A percentile compares a stretch with the other conserved stretches of the same genome.
These are phyloP conservation scores for Blastomyces gilchristii DNA, from an alignment of 2,329 filamentous ascomycete species.

Conservation along the genomic window DNA sequence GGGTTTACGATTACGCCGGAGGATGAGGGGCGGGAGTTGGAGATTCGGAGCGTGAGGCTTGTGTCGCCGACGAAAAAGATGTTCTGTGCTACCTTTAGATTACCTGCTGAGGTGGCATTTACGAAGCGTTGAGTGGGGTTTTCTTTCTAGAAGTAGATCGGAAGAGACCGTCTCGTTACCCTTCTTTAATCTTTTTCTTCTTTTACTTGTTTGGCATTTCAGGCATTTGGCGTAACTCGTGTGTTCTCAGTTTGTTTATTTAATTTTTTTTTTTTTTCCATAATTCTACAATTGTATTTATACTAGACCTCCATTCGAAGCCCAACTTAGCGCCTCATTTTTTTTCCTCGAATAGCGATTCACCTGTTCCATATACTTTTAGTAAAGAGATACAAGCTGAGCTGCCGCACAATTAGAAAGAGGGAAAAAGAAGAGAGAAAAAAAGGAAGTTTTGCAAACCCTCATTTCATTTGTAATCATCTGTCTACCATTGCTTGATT, in stretches of 20 bases:
- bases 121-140: conserved; percentile 14
- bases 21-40: conserved; percentile 50
- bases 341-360: not conserved
- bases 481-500: not conserved
- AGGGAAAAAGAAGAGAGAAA: not conserved
- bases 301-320: not conserved
- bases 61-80: conserved; percentile 91
- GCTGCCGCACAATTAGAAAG: not conserved
- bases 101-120: conserved; percentile 78
- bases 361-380: not conserved
- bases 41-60: conserved; percentile 60
- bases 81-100: conserved; percentile 88
- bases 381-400: not conserved
- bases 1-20: conserved; percentile 47
- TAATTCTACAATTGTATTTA: conserved; percentile 1
- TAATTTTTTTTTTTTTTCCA: not conserved
- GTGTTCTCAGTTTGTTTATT: not conserved
- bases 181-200: not conserved
- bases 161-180: not conserved
- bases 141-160: not conserved
- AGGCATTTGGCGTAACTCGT: not conserved
- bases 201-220: not conserved
- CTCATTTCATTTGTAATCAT: not conserved
- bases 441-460: not conserved
- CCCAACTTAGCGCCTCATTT: not conserved